Percentiles rank a stretch among this genome's conserved stretches.
Conservation (phyloP, 805 yeast species). For the Geotrichum ghanense region DNA sequence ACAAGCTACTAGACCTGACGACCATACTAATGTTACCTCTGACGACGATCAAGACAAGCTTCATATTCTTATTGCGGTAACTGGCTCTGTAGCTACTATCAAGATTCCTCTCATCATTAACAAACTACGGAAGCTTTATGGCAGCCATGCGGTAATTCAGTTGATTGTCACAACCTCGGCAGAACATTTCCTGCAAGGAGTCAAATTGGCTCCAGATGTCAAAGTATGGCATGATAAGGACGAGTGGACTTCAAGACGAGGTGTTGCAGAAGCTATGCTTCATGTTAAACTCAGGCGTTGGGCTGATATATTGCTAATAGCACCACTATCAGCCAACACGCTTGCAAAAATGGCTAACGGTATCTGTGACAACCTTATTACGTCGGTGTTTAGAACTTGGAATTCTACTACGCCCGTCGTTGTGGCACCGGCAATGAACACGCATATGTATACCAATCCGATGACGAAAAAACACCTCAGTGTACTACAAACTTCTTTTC, state of each 20-base stretch:
- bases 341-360: constrained; percentile 83
- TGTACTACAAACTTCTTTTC: constrained; percentile 69
- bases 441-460: constrained; percentile 81
- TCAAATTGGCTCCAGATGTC: constrained; percentile 39
- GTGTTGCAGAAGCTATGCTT: constrained; percentile 68
- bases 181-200: constrained; percentile 23
- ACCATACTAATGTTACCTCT: background rate
- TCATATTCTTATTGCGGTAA: constrained; percentile 83
- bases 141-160: constrained; percentile 70
- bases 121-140: constrained; percentile 70
- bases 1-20: no score
- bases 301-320: constrained; percentile 90
- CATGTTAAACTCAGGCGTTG: constrained; percentile 90
- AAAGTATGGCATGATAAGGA: constrained; percentile 88
- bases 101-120: constrained; percentile 85
- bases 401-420: constrained; percentile 84
- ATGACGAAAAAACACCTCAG: constrained; percentile 75
- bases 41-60: constrained; percentile 33
- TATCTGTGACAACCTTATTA: constrained; percentile 79
- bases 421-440: constrained; percentile 93
- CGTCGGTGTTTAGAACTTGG: constrained; percentile 91
- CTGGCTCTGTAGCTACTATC: constrained; percentile 95
- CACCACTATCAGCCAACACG: constrained; percentile 91
- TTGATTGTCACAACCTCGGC: constrained; percentile 54
- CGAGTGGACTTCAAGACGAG: constrained; percentile 81